phyloP scores from a whole-genome alignment of 202 grass and related monocot species.

The Digitaria exilis region DNA sequence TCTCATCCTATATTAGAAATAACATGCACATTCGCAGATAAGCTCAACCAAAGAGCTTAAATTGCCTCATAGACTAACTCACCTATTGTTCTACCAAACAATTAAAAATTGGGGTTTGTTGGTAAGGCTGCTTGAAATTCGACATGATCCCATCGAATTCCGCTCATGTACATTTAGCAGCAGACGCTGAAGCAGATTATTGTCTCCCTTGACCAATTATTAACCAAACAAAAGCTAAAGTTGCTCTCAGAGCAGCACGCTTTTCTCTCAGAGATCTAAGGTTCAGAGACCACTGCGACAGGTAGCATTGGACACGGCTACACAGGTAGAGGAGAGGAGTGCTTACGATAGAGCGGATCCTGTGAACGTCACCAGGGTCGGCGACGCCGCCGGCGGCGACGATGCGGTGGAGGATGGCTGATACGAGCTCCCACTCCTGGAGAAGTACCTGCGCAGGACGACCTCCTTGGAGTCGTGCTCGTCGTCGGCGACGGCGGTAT shows the following conservation, averaged over 20 bases:
- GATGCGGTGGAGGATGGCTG: constrained; percentile 67
- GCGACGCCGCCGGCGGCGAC: constrained; percentile 54
- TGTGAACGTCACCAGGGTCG: constrained; percentile 60
- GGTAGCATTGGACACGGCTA: background rate
- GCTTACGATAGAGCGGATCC: constrained; percentile 90
- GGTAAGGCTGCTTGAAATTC: background rate
- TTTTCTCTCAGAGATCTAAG: constrained; percentile 31
- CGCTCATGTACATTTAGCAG: background rate
- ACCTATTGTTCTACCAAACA: background rate
- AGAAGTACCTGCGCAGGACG: constrained; percentile 79
- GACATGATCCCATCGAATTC: constrained; percentile 13
- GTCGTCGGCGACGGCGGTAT: constrained; percentile 45
- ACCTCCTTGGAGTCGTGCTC: constrained; percentile 85
- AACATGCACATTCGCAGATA: background rate
- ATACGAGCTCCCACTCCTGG: constrained; percentile 80
- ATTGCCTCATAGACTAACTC: background rate
- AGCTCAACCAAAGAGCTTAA: constrained; percentile 17
- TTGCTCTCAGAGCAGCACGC: background rate
- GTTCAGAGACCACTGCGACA: constrained; percentile 3
- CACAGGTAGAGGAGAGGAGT: background rate
- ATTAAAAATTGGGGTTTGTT: background rate
- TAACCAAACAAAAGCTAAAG: constrained; percentile 27
- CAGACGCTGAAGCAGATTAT: constrained; percentile 14
- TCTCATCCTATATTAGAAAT: constrained; percentile 11
- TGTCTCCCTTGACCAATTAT: background rate